Conservation (phyloP, 2,329 filamentous ascomycete species). For the Cryphonectria nitschkei region DNA sequence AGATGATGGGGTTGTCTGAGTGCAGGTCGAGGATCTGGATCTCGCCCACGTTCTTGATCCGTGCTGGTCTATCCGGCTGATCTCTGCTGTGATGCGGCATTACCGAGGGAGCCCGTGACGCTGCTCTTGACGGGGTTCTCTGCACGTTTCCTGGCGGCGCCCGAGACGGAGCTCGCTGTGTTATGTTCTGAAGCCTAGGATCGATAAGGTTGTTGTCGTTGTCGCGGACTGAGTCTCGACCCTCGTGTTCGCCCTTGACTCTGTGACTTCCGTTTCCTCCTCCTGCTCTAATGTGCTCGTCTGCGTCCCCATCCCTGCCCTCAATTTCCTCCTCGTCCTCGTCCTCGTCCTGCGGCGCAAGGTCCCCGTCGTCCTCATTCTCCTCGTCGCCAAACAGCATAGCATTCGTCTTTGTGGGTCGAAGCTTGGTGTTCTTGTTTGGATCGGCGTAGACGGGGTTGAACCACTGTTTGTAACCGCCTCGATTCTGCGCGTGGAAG, state of each 20-base stretch:
- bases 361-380: conserved; percentile 30
- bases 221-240: conserved; percentile 20
- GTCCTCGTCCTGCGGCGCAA: conserved; percentile 19
- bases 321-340: conserved; percentile 27
- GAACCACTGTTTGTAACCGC: conserved; percentile 49
- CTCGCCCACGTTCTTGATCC: conserved; percentile 37
- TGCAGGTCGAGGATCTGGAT: conserved; percentile 87
- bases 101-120: neutral
- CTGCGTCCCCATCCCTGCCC: conserved; percentile 28
- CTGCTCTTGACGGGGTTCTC: neutral
- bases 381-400: conserved; percentile 30
- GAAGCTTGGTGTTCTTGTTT: conserved; percentile 28
- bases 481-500: conserved; percentile 43
- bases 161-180: conserved; percentile 7
- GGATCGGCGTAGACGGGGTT: conserved; percentile 35
- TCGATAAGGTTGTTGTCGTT: conserved; percentile 28
- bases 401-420: conserved; percentile 28
- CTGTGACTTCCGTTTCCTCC: conserved; percentile 15
- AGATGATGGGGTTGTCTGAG: conserved; percentile 73
- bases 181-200: conserved; percentile 24
- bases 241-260: conserved; percentile 21
- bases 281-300: conserved; percentile 23
- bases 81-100: neutral
- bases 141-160: neutral
- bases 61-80: conserved; percentile 11